Evolutionary conservation across 306 rosid species (phyloP).

Genomic region (Fragaria nilgerrensis): DNA sequence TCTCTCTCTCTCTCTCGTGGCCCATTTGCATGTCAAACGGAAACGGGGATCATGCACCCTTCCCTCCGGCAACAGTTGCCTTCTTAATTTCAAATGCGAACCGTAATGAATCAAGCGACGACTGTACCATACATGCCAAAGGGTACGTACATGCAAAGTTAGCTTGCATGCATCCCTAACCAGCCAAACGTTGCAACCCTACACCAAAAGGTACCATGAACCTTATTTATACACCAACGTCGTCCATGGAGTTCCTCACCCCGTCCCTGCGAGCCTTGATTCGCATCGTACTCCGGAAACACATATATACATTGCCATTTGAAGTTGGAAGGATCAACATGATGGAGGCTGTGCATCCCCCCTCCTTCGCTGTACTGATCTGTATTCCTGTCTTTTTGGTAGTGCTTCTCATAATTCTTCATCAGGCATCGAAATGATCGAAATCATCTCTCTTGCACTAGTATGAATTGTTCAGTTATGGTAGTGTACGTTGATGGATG

Average conservation of each 20-base stretch:
- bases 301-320: background rate
- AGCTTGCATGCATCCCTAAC: background rate
- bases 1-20: too few species aligned
- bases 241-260: background rate
- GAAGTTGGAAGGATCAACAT: background rate
- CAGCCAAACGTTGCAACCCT: background rate
- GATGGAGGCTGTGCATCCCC: conserved; percentile 12
- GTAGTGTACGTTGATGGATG: too few species aligned
- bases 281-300: too few species aligned
- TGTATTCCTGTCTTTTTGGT: conserved; percentile 7
- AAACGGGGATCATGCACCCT: background rate
- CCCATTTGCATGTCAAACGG: background rate
- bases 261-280: too few species aligned
- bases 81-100: background rate
- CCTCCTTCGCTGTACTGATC: conserved; percentile 6
- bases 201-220: background rate
- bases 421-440: background rate
- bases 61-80: background rate
- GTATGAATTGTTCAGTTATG: background rate
- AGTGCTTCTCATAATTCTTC: conserved; percentile 10
- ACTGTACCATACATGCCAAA: background rate
- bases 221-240: background rate
- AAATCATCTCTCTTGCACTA: background rate
- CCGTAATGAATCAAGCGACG: background rate
- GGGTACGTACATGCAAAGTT: too few species aligned